Conservation (phyloP, 225 moss, liverwort and hornwort species). For the Polytrichum commune region DNA sequence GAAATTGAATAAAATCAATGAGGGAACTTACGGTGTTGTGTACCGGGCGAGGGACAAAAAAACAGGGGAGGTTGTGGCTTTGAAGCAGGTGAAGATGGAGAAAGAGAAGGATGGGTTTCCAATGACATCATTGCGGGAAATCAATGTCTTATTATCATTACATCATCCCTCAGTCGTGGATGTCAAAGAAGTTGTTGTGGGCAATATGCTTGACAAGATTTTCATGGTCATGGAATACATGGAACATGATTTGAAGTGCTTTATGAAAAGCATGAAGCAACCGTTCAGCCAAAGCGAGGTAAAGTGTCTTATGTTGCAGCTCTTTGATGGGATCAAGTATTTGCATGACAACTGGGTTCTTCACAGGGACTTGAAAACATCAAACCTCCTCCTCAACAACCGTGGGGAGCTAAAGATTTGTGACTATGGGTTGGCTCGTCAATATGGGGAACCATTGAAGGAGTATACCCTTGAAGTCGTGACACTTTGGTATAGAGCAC, state of each 20-base stretch:
- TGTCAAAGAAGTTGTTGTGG: conserved; percentile 67
- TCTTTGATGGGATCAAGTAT: conserved; percentile 65
- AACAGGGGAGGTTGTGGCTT: conserved; percentile 55
- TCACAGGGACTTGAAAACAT: conserved; percentile 45
- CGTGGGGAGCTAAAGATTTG: conserved; percentile 51
- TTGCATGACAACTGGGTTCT: conserved; percentile 73
- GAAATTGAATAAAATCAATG: conserved; percentile 10
- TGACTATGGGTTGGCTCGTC: conserved; percentile 66
- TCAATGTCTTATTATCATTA: conserved; percentile 60
- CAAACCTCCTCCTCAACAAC: conserved; percentile 19
- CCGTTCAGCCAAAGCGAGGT: conserved; percentile 71
- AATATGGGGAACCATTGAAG: conserved; percentile 61
- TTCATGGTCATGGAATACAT: conserved; percentile 79
- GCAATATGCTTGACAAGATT: conserved; percentile 55
- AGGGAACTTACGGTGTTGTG: conserved; percentile 67
- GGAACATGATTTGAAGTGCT: conserved; percentile 64
- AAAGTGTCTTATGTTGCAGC: conserved; percentile 66
- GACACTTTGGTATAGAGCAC: conserved; percentile 26
- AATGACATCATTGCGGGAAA: conserved; percentile 55
- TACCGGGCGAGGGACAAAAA: conserved; percentile 52
- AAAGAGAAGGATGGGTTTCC: conserved; percentile 58
- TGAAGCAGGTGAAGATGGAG: conserved; percentile 73
- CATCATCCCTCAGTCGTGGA: conserved; percentile 63
- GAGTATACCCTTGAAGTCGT: conserved; percentile 22
- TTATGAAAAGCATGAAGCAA: conserved; percentile 69